Evolutionary conservation across 2,329 filamentous ascomycete species (phyloP).

Genomic region (Xylaria multiplex): DNA sequence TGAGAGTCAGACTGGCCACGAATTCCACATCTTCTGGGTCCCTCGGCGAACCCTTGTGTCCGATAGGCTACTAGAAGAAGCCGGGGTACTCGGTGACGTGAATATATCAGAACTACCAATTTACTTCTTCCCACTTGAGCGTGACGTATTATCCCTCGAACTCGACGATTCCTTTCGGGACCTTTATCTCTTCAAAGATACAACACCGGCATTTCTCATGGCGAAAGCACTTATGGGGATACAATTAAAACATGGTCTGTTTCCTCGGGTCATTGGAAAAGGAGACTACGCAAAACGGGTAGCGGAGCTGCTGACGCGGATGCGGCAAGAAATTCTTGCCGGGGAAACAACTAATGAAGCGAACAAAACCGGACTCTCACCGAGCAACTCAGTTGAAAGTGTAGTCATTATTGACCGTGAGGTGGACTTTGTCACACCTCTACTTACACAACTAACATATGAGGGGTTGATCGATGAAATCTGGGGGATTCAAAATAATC

Average conservation of each 20-base stretch:
- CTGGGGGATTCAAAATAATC: constrained; percentile 90
- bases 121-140: constrained; percentile 90
- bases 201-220: constrained; percentile 87
- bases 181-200: constrained; percentile 89
- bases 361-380: constrained; percentile 74
- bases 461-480: constrained; percentile 95
- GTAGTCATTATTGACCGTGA: constrained; percentile 95
- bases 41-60: constrained; percentile 91
- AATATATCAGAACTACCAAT: constrained; percentile 88
- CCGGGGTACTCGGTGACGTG: constrained; percentile 90
- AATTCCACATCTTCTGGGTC: constrained; percentile 97
- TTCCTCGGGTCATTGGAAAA: constrained; percentile 94
- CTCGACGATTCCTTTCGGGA: constrained; percentile 87
- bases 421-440: constrained; percentile 89
- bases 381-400: constrained; percentile 88
- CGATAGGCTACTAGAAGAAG: constrained; percentile 90
- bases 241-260: constrained; percentile 90
- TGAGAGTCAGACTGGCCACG: constrained; percentile 89
- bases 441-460: constrained; percentile 95
- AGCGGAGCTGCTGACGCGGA: constrained; percentile 85
- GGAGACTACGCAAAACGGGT: constrained; percentile 92
- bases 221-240: constrained; percentile 94
- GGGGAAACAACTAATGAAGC: constrained; percentile 76
- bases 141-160: constrained; percentile 90
- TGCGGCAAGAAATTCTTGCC: constrained; percentile 88